phyloP scores from a whole-genome alignment of 164 flowering plant genomes.

The Tinospora cordifolia region DNA sequence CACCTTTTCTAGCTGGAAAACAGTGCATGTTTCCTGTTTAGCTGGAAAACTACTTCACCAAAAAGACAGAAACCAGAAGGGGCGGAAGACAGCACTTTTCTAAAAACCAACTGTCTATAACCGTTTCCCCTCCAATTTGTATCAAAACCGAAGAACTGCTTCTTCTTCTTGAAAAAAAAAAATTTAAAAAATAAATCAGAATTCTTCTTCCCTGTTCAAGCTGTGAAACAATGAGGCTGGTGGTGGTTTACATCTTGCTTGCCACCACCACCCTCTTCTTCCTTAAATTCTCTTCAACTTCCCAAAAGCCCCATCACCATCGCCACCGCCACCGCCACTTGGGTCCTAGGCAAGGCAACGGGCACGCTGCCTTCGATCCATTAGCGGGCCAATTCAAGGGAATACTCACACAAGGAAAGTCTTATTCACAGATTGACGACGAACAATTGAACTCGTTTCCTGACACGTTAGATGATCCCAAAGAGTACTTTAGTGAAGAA shows the following conservation, averaged over 20 bases:
- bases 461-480: conserved; percentile 13
- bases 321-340: conserved; percentile 2
- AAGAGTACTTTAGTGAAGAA: conserved; percentile 27
- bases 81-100: too few species aligned
- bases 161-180: too few species aligned
- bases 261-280: conserved; percentile 47
- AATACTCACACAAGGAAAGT: neutral
- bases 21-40: too few species aligned
- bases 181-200: too few species aligned
- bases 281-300: conserved; percentile 20
- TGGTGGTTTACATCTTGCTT: conserved; percentile 40
- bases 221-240: conserved; percentile 35
- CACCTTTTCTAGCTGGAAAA: too few species aligned
- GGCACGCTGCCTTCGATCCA: conserved; percentile 39
- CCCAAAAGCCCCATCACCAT: neutral
- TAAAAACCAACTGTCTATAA: too few species aligned
- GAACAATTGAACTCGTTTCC: conserved; percentile 6
- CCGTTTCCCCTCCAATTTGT: too few species aligned
- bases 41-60: too few species aligned
- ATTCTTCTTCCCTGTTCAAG: neutral
- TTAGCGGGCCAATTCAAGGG: conserved; percentile 27
- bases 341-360: conserved; percentile 33
- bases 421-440: neutral
- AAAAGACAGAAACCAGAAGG: too few species aligned
- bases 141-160: too few species aligned